Evolutionary conservation across 345 rosid species (phyloP).

Genomic region (Clarkia xantiana): DNA sequence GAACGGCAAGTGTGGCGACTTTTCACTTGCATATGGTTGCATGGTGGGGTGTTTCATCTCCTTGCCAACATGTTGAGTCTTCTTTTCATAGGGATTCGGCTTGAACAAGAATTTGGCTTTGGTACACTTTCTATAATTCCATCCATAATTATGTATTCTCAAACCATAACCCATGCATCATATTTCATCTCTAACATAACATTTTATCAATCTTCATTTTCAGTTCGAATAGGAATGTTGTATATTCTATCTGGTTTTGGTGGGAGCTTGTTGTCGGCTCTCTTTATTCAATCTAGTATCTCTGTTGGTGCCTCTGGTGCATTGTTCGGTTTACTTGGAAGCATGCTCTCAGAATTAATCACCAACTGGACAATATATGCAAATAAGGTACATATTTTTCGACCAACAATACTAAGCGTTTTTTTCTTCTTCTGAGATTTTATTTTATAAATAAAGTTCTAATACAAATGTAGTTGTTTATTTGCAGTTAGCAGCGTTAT

Average conservation of each 20-base stretch:
- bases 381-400: conserved; percentile 41
- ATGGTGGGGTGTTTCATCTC: conserved; percentile 86
- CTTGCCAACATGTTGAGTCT: conserved; percentile 92
- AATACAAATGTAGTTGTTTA: conserved; percentile 14
- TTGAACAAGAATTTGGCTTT: conserved; percentile 93
- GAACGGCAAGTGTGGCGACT: conserved; percentile 70
- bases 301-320: conserved; percentile 99
- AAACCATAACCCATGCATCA: too few relatives aligned
- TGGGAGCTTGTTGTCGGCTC: conserved; percentile 77
- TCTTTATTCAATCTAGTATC: conserved; percentile 62
- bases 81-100: conserved; percentile 76
- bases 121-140: conserved; percentile 19
- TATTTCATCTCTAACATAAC: background rate
- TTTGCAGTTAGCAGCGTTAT: conserved; percentile 67
- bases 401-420: too few relatives aligned
- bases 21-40: conserved; percentile 83
- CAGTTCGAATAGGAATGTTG: conserved; percentile 77
- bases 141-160: background rate
- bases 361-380: conserved; percentile 90
- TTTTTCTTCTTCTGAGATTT: too few relatives aligned
- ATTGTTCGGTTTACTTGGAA: conserved; percentile 85
- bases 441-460: too few relatives aligned
- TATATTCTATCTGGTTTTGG: conserved; percentile 81
- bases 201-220: conserved; percentile 7
- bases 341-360: conserved; percentile 90